Evolutionary conservation across 371 early-diverging fungal genomes (phyloP), one percentile per base, ranked within the genome.

Genomic region (Actinomucor elegans): DNA sequence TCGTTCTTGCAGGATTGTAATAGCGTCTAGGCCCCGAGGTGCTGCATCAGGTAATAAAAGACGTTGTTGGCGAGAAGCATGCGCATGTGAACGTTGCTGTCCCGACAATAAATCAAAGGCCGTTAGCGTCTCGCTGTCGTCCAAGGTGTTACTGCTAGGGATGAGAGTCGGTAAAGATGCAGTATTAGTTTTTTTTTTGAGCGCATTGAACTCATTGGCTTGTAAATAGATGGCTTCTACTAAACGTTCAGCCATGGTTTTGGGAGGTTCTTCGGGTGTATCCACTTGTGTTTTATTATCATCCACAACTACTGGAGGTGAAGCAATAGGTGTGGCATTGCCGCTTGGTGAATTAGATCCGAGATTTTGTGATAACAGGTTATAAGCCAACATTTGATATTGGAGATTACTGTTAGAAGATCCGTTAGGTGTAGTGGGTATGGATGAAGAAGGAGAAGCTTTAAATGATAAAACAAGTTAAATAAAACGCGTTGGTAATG

Each of bases 11-110:
- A 57, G 35, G 3, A 63, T 57, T 0, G 80, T 80, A 18, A 81
- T 70, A 2, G 90, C 85, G 63, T 94, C 93, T 29, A 96, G 60
- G 23, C 93, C 93, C 7, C 65, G 54, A 0, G 96, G 96, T 17
- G 86, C 81, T 10, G 89, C 76, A 35, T 86, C 83, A 15, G 92
- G 92, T 27, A 91, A 75, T 4, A 91, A 62, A 5, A 88, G 57
- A 1, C 87, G 79, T 52, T 91, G 92, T 51, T 86, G 81, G 21
- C 84, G 75, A 11, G 86, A 83, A 4, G 84, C 78, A 61, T 84
- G 83, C 20, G 79, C 75, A 37, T 62, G 48, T 21, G 84, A 78
- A 51, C 80, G 72, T 38, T 62, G 66, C 86, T 64, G 62, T 5
- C 64, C 64, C 0, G 55, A 40, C 17, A 72, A 52, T 11, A 73